phyloP scores from a whole-genome alignment of 345 rosid species.

The Corymbia maculata region DNA sequence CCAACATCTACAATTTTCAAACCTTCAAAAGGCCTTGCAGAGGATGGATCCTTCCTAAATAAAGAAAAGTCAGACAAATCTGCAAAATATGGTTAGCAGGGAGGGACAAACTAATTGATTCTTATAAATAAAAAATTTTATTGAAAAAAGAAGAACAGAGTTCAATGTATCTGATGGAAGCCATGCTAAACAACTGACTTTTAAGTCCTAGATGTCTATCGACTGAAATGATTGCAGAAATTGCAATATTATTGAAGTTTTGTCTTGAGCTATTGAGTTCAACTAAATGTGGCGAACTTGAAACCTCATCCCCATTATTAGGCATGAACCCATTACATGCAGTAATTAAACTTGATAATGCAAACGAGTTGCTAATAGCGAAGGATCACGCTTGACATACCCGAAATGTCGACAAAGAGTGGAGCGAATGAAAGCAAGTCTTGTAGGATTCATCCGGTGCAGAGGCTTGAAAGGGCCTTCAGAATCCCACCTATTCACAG shows the following conservation, averaged over 20 bases:
- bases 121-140: background rate
- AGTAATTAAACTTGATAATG: background rate
- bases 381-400: slow-evolving; percentile 11
- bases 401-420: slow-evolving; percentile 80
- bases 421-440: slow-evolving; percentile 90
- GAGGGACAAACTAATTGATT: background rate
- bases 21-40: slow-evolving; percentile 81
- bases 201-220: background rate
- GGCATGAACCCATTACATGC: background rate
- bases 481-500: slow-evolving; percentile 73
- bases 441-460: slow-evolving; percentile 77
- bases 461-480: slow-evolving; percentile 88
- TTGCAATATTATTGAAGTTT: background rate
- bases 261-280: background rate
- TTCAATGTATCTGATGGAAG: background rate
- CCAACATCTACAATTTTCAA: slow-evolving; percentile 71
- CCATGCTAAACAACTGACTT: background rate
- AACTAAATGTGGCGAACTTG: background rate
- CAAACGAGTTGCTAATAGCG: background rate
- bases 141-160: background rate
- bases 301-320: background rate
- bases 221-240: background rate
- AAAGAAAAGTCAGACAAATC: background rate
- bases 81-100: background rate
- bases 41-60: slow-evolving; percentile 65